Conservation (phyloP, 179 eudicot species). For the Carnegiea gigantea region DNA sequence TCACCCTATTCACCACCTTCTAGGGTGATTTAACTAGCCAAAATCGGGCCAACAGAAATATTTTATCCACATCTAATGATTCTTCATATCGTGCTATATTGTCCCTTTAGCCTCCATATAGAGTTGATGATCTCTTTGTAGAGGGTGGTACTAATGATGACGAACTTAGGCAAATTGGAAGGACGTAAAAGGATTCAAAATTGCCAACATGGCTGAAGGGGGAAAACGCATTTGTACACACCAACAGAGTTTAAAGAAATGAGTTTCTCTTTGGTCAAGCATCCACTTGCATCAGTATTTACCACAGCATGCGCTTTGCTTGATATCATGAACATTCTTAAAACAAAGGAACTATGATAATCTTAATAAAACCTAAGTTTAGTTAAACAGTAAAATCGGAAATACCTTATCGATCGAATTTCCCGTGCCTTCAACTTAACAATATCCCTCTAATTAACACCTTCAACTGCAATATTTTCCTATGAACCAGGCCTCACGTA, state of each 20-base stretch:
- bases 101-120: background rate
- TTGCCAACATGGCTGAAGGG: background rate
- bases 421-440: too few relatives aligned
- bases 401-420: too few relatives aligned
- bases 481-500: too few relatives aligned
- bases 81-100: too few relatives aligned
- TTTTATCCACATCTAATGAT: too few relatives aligned
- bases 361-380: too few relatives aligned
- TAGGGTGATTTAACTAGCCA: too few relatives aligned
- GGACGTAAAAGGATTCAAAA: conserved; percentile 16
- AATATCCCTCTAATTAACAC: too few relatives aligned
- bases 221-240: background rate
- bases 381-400: too few relatives aligned
- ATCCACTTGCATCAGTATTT: background rate
- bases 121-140: conserved; percentile 30
- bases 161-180: conserved; percentile 21
- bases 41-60: too few relatives aligned
- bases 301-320: conserved; percentile 20
- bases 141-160: conserved; percentile 22
- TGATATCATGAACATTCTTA: conserved; percentile 6
- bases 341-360: conserved; percentile 9
- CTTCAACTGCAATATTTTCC: too few relatives aligned
- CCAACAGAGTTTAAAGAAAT: conserved; percentile 26
- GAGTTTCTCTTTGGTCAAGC: conserved; percentile 15
- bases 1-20: too few relatives aligned